Base-by-base conservation (phyloP, 208 protist genomes). In the Herpetomonas tarakana region DNA sequence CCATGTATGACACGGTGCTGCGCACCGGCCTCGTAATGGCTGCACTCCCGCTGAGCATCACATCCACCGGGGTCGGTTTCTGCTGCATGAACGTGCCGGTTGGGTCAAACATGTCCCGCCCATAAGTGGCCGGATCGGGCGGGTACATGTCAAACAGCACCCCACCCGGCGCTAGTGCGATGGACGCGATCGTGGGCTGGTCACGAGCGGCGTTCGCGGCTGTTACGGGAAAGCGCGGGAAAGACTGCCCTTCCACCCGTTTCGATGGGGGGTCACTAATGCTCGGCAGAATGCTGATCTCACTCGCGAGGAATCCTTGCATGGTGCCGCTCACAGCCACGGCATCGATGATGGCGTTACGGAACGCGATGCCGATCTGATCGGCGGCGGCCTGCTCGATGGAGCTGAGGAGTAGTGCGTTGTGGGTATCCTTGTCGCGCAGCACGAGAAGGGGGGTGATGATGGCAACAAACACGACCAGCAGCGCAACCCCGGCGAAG, bases 81-180 rank as follows among this genome's bases (percentile, higher is more conserved):
- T 54, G 52, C 6, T 21, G 31, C 0, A 71, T 27, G 1, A 62
- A 19, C 9, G 44, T 35, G 44, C 64, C 51, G 4, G 4, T 22
- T 6, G 47, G 30, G 19, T 19, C 65, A 21, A 81, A 51, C 21
- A 83, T 61, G 50, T 78, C 50, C 0, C 67, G 31, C 16, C 59
- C 52, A 18, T 59, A 21, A 25, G 49, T 57, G 3, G 3, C 3
- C 11, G 59, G 0, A 7, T 71, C 29, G 18, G 3, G 19, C 1
- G 82, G 84, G 38, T 71, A 68, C 2, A 51, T 72, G 31, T 81
- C 57, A 11, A 63, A 38, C 14, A 83, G 63, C 22, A 88, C 78
- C 16, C 83, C 88, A 14, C 79, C 80, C 2, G 88, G 88, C 0
- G 83, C 77, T 18, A 82, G 65, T 0, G 78, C 58, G 31, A 62